A percentile compares a stretch with the other conserved stretches of the same genome.
Conservation (phyloP, 148 eudicot species). For the Vaccinium macrocarpon region DNA sequence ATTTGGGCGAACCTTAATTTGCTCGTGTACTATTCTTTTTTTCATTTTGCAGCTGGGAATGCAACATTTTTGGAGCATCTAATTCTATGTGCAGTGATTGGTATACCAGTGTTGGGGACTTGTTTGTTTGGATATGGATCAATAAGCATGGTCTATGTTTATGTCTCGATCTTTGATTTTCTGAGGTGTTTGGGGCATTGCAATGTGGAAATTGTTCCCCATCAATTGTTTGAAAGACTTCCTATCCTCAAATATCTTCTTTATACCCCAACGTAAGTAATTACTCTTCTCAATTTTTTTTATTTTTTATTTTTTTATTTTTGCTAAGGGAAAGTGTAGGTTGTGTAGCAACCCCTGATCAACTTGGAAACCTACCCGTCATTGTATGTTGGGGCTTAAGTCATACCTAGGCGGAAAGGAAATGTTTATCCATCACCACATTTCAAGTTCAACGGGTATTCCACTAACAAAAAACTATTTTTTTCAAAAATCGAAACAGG, state of each 20-base stretch:
- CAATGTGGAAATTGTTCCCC: constrained; percentile 67
- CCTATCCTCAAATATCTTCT: constrained; percentile 63
- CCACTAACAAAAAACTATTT: too few relatives aligned
- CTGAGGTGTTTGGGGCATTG: constrained; percentile 70
- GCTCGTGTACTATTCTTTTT: too few relatives aligned
- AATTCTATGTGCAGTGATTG: constrained; percentile 40
- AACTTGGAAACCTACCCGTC: too few relatives aligned
- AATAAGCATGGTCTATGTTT: constrained; percentile 50
- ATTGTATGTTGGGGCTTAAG: too few relatives aligned
- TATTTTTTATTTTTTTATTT: too few relatives aligned
- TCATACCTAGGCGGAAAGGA: too few relatives aligned
- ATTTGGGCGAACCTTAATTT: too few relatives aligned
- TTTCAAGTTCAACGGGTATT: too few relatives aligned
- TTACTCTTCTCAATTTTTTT: not conserved
- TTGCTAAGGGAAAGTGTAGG: too few relatives aligned
- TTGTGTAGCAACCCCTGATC: too few relatives aligned
- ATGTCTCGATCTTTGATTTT: constrained; percentile 66
- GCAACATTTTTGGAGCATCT: constrained; percentile 67
- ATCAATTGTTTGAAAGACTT: constrained; percentile 53
- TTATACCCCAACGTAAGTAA: constrained; percentile 79
- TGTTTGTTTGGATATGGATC: constrained; percentile 56
- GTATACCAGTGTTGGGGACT: constrained; percentile 59
- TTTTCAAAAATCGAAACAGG: too few relatives aligned
- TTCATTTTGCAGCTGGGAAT: constrained; percentile 59
- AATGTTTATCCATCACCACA: too few relatives aligned